Conservation (phyloP, 139 green algal species). For the Chlamydomonas eustigma region DNA sequence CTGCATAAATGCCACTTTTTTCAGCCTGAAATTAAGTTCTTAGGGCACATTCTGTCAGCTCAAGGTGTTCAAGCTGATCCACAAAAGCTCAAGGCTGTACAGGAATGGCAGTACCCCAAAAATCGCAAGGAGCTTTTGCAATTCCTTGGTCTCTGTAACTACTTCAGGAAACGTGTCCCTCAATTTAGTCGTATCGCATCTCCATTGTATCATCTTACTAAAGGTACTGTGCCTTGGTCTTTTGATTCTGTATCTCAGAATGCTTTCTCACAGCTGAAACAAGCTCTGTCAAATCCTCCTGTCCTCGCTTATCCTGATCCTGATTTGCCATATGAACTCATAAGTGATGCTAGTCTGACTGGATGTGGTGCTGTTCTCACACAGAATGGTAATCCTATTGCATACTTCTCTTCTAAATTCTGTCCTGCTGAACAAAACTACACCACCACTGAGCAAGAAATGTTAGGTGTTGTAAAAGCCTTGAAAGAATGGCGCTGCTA, state of each 20-base stretch:
- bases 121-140: constrained; percentile 23
- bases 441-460: constrained; percentile 36
- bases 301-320: constrained; percentile 19
- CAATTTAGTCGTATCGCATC: constrained; percentile 29
- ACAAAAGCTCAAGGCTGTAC: constrained; percentile 36
- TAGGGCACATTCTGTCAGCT: constrained; percentile 36
- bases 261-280: constrained; percentile 26
- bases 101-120: constrained; percentile 22
- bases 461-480: constrained; percentile 35
- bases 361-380: constrained; percentile 33
- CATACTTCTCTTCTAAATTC: constrained; percentile 34
- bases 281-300: constrained; percentile 19
- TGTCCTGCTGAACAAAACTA: constrained; percentile 41
- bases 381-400: constrained; percentile 38
- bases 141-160: constrained; percentile 58
- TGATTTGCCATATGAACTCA: constrained; percentile 25
- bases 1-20: constrained; percentile 44
- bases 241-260: not conserved
- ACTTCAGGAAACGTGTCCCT: constrained; percentile 44
- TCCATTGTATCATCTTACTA: constrained; percentile 34
- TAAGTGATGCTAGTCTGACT: constrained; percentile 26
- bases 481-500: constrained; percentile 40
- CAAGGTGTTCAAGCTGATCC: constrained; percentile 34
- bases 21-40: constrained; percentile 27
- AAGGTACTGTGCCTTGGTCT: constrained; percentile 21